These are phyloP conservation scores for Nicotiana knightiana DNA, from an alignment of 257 asterid species.

Conservation along the genomic window DNA sequence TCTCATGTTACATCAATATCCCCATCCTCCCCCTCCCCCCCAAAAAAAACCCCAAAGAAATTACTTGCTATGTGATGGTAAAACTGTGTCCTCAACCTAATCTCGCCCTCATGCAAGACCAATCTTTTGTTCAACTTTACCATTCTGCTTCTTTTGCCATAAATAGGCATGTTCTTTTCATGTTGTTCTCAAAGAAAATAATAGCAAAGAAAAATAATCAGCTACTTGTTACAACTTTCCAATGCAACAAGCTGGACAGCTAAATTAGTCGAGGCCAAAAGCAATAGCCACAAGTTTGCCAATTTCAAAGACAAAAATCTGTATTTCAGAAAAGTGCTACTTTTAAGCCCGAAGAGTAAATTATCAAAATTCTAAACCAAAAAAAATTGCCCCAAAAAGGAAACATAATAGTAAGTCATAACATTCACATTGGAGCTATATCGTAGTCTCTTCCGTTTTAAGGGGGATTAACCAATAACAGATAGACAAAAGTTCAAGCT, in stretches of 20 bases:
- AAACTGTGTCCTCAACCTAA: too few species aligned
- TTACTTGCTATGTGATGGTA: too few species aligned
- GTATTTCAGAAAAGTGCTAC: not conserved
- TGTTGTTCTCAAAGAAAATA: not conserved
- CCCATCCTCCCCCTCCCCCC: not conserved
- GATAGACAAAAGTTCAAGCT: not conserved
- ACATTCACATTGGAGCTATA: not conserved
- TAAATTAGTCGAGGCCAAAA: not conserved
- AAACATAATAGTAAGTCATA: not conserved
- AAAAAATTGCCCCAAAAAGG: not conserved
- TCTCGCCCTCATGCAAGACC: too few species aligned
- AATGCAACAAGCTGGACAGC: not conserved
- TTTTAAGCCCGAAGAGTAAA: not conserved
- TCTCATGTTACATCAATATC: not conserved
- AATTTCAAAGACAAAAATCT: not conserved
- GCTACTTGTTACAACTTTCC: not conserved
- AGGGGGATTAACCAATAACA: not conserved
- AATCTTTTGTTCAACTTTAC: not conserved
- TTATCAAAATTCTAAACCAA: not conserved
- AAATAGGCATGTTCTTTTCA: too few species aligned
- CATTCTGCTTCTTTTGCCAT: not conserved
- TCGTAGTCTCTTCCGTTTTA: not conserved
- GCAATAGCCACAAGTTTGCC: not conserved
- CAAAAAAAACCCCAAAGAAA: not conserved
- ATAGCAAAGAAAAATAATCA: not conserved